Percentiles rank a stretch among this genome's conserved stretches.
Conservation (phyloP, 192 early-diverging fungal genomes). For the Entrophospora sp. region DNA sequence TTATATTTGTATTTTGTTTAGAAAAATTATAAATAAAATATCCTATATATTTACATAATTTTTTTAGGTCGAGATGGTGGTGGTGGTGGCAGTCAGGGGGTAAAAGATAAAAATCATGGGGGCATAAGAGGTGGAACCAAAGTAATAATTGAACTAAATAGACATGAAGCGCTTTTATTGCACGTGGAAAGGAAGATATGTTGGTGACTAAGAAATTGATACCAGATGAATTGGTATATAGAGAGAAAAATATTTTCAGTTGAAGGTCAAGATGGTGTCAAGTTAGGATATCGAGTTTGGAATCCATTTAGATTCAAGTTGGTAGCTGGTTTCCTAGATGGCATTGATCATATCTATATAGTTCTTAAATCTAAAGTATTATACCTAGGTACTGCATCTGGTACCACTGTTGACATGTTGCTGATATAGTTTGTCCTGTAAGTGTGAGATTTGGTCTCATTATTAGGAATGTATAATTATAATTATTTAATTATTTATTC, state of each 20-base stretch:
- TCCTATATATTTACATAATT: too few species aligned
- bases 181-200: constrained; percentile 96
- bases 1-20: too few species aligned
- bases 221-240: constrained; percentile 92
- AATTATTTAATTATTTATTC: too few species aligned
- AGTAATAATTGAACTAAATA: constrained; percentile 92
- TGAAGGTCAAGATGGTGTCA: constrained; percentile 89
- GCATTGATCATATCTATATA: constrained; percentile 92
- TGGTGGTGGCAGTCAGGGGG: too few species aligned
- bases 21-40: too few species aligned
- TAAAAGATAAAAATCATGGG: constrained; percentile 62
- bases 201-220: constrained; percentile 98
- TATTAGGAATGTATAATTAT: background rate
- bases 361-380: constrained; percentile 91
- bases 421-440: constrained; percentile 88
- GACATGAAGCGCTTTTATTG: constrained; percentile 92
- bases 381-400: constrained; percentile 91
- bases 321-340: constrained; percentile 91
- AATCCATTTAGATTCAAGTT: constrained; percentile 99
- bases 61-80: constrained; percentile 41
- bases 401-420: constrained; percentile 95
- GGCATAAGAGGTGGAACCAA: constrained; percentile 84
- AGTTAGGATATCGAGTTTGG: constrained; percentile 98
- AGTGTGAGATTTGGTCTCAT: too few species aligned
- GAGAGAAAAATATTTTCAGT: constrained; percentile 96